phyloP scores from a whole-genome alignment of 2,329 filamentous ascomycete genomes.

The Penicillium sp. region DNA sequence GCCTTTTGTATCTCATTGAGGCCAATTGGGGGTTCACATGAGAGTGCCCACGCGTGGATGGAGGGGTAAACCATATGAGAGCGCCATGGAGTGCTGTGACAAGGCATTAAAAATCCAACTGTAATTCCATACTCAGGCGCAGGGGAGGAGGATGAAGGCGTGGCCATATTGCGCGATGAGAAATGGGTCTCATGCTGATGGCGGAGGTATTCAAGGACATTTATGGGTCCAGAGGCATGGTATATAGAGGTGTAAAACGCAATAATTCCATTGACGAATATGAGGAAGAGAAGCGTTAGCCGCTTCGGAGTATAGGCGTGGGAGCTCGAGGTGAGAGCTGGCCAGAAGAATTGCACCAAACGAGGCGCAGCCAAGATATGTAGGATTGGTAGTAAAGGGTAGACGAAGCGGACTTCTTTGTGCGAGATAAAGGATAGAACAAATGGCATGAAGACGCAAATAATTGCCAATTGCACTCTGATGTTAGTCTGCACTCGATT shows the following conservation, averaged over 20 bases:
- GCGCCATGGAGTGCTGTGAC: conserved; percentile 94
- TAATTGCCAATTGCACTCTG: conserved; percentile 57
- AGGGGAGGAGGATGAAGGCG: background rate
- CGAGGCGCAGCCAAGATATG: conserved; percentile 74
- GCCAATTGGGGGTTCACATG: conserved; percentile 83
- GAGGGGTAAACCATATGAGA: conserved; percentile 75
- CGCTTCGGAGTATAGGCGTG: conserved; percentile 46
- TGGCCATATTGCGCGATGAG: conserved; percentile 40
- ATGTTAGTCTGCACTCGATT: conserved; percentile 38
- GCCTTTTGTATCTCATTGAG: conserved; percentile 61
- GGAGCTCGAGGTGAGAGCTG: conserved; percentile 30
- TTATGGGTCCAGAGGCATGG: conserved; percentile 78
- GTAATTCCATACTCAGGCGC: conserved; percentile 43
- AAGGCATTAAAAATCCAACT: conserved; percentile 85
- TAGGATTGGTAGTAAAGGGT: conserved; percentile 83
- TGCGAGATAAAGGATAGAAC: conserved; percentile 78
- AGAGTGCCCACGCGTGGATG: conserved; percentile 78
- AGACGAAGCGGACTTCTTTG: conserved; percentile 97
- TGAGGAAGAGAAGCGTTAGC: conserved; percentile 55
- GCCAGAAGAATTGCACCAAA: conserved; percentile 64
- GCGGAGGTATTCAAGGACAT: conserved; percentile 74
- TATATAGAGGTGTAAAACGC: conserved; percentile 71
- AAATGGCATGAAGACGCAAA: conserved; percentile 60
- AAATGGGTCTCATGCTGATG: conserved; percentile 62
- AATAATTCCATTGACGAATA: conserved; percentile 68